These are phyloP conservation scores for Gossypium rotundifolium DNA, from an alignment of 345 rosid species.

Conservation along the genomic window DNA sequence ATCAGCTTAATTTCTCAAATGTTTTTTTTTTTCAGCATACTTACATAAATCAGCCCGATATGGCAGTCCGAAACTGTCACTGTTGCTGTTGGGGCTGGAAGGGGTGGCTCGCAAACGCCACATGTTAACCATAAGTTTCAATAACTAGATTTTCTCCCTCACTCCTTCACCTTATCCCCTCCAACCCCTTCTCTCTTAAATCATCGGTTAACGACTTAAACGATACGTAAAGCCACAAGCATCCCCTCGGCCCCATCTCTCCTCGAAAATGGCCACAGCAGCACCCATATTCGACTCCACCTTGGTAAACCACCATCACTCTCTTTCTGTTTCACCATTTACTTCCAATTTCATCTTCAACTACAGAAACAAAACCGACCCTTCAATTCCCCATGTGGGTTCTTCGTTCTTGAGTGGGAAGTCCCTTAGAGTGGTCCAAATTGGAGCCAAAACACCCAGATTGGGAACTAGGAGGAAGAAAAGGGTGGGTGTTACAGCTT, in stretches of 20 bases:
- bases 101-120: constrained; percentile 1
- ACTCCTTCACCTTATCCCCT: constrained; percentile 6
- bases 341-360: constrained; percentile 32
- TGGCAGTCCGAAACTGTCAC: no score
- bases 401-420: constrained; percentile 36
- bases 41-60: no score
- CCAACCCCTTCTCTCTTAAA: not conserved
- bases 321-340: constrained; percentile 31
- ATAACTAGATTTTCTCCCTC: not conserved
- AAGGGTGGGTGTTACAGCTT: constrained; percentile 44
- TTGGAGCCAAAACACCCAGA: constrained; percentile 19
- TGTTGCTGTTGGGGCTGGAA: not conserved
- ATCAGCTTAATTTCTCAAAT: no score
- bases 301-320: constrained; percentile 14
- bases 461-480: constrained; percentile 26
- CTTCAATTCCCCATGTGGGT: constrained; percentile 23
- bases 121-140: constrained; percentile 2
- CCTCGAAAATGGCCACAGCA: constrained; percentile 33
- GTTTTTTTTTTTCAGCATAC: no score
- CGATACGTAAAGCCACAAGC: not conserved
- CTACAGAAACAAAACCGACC: constrained; percentile 2
- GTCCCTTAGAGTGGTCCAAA: constrained; percentile 13
- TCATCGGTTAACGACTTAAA: not conserved
- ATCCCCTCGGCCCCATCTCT: not conserved
- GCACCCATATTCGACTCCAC: constrained; percentile 35